These are phyloP conservation scores for Ogataea henricii DNA, from an alignment of 805 yeast genomes.

Conservation along the genomic window DNA sequence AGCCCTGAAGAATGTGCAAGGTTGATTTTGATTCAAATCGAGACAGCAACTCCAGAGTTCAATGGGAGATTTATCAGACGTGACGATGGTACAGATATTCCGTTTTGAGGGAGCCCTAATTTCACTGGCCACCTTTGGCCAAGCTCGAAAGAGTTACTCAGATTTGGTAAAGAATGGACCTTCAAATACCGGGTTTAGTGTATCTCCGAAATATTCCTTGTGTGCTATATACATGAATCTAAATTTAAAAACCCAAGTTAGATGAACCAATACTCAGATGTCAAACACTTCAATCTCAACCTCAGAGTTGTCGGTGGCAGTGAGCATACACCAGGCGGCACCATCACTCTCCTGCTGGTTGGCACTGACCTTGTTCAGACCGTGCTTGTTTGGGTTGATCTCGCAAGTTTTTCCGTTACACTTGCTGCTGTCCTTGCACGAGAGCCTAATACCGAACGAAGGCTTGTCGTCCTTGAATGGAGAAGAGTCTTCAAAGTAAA, in stretches of 20 bases:
- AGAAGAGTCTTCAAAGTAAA: constrained; percentile 60
- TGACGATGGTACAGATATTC: not conserved
- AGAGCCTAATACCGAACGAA: constrained; percentile 67
- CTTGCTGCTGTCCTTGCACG: constrained; percentile 66
- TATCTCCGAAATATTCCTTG: no score
- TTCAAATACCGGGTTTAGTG: no score
- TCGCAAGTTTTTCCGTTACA: constrained; percentile 82
- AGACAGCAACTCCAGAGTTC: not conserved
- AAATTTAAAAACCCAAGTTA: not conserved
- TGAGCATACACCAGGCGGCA: constrained; percentile 81
- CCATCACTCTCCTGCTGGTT: constrained; percentile 46
- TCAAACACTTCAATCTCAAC: constrained; percentile 76
- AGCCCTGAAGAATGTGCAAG: not conserved
- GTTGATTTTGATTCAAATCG: not conserved
- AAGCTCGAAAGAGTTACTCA: no score
- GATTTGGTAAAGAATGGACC: no score
- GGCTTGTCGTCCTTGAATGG: constrained; percentile 61
- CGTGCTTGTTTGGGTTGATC: constrained; percentile 69
- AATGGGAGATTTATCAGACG: not conserved
- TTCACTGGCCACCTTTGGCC: no score
- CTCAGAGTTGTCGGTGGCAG: constrained; percentile 62
- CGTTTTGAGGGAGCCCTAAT: no score
- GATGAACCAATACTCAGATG: constrained; percentile 6
- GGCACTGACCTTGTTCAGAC: constrained; percentile 52
- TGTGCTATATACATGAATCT: no score